These are phyloP conservation scores for Ogataea polymorpha DNA, from an alignment of 805 yeast species.

Conservation along the genomic window DNA sequence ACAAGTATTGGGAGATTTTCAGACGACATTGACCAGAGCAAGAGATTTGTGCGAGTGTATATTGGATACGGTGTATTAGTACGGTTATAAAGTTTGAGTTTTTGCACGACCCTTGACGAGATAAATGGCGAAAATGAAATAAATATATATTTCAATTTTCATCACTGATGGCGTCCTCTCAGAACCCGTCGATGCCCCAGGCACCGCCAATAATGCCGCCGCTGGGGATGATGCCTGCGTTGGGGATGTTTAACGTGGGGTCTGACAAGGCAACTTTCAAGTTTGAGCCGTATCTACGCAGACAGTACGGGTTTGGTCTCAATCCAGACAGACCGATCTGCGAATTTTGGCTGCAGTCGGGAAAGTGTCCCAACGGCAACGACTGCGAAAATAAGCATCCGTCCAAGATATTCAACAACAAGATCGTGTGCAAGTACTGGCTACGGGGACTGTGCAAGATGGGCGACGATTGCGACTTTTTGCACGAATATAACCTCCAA, in stretches of 20 bases:
- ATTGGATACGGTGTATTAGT: background rate
- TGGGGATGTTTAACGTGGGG: constrained; percentile 4
- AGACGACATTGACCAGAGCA: constrained; percentile 8
- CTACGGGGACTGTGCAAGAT: constrained; percentile 94
- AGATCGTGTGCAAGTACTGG: constrained; percentile 98
- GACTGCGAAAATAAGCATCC: constrained; percentile 82
- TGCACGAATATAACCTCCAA: constrained; percentile 90
- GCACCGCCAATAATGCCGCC: constrained; percentile 18
- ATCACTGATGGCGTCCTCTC: constrained; percentile 18
- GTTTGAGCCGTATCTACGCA: constrained; percentile 79
- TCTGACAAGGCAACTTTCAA: constrained; percentile 34
- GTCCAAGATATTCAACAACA: constrained; percentile 58
- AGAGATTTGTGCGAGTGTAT: background rate
- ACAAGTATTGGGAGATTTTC: constrained; percentile 28
- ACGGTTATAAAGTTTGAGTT: constrained; percentile 1
- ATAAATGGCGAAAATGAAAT: background rate
- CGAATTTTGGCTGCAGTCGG: constrained; percentile 60
- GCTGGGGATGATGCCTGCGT: constrained; percentile 8
- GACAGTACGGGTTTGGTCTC: constrained; percentile 76
- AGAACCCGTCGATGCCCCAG: constrained; percentile 14
- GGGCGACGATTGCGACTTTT: constrained; percentile 92
- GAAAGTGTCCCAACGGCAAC: constrained; percentile 76
- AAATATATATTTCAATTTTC: background rate
- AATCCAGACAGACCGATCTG: constrained; percentile 91
- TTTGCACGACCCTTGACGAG: constrained; percentile 7